A percentile compares a stretch with the other conserved stretches of the same genome.
These are phyloP conservation scores for Phytophthora tubulina DNA, from an alignment of 352 stramenopile genomes.

Conservation along the genomic window DNA sequence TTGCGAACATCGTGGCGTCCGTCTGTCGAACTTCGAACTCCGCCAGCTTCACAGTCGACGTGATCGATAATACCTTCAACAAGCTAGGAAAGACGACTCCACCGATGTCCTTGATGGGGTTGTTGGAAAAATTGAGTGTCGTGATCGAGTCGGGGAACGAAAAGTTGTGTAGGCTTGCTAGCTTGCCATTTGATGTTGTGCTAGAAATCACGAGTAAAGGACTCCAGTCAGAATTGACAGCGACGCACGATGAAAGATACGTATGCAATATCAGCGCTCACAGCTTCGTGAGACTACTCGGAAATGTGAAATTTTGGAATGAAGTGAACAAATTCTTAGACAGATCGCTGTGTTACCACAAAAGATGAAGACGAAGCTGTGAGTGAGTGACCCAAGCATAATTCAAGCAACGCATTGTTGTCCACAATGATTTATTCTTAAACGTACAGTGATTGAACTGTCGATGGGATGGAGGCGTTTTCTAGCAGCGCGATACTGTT, in stretches of 20 bases:
- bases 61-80: conserved; percentile 37
- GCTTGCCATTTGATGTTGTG: conserved; percentile 32
- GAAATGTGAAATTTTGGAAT: conserved; percentile 35
- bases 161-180: conserved; percentile 45
- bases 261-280: conserved; percentile 19
- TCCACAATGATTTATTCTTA: background rate
- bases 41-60: conserved; percentile 32
- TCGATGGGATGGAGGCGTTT: conserved; percentile 37
- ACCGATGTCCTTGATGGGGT: conserved; percentile 46
- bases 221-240: background rate
- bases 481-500: conserved; percentile 44
- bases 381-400: background rate
- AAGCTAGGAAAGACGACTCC: conserved; percentile 47
- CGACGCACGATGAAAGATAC: background rate
- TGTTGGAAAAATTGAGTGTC: conserved; percentile 49
- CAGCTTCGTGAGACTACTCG: conserved; percentile 41
- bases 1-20: conserved; percentile 40
- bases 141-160: conserved; percentile 41
- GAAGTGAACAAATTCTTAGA: conserved; percentile 49
- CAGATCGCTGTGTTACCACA: conserved; percentile 35
- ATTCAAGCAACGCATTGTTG: background rate
- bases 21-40: conserved; percentile 58
- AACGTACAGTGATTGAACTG: conserved; percentile 46
- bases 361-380: background rate
- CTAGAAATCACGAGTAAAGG: conserved; percentile 14